Evolutionary conservation across 139 green algal species (phyloP), one percentile per base, ranked within the genome.

Genomic region (Closterium sp.): DNA sequence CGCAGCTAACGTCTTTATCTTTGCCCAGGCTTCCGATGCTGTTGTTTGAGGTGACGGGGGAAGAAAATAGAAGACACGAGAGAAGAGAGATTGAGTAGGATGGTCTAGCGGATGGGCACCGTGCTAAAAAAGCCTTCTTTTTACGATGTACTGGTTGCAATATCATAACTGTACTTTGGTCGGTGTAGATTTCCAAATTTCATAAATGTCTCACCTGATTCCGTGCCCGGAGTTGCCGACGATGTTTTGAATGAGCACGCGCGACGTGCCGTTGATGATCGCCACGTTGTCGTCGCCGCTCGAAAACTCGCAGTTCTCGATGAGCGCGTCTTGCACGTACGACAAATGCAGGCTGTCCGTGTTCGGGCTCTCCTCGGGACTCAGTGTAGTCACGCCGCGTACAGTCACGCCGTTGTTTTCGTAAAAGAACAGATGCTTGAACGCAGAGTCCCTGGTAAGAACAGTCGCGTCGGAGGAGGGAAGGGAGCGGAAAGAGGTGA

Each of bases 361-460:
- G 85, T 87, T 87, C 28, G 85, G 85, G n/a, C 85, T 87, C 28
- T 87, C 85, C 28, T 87, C 85, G 28, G 85, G 85, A 17, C 21
- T 29, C 28, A 24, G 13, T 17, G 85, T 87, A 17, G 28, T 87
- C 28, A 87, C 85, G 28, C 85, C 85, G 28, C n/a, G n/a, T 24
- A 87, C 85, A 22, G n/a, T 87, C 85, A 87, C 28, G 28, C 28
- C 85, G 22, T 30, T 87, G 28, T 32, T 31, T 27, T 87, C 85
- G 85, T 87, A 87, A 27, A 87, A 87, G n/a, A 87, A 87, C 28
- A 87, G n/a, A 24, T 87, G 85, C 85, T 87, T 87, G 85, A 87
- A 87, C 28, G 85, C n/a, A 27, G 85, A 6, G 28, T 87, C 28
- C 22, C 85, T 87, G 85, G 13, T 2, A 17, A 50, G 38, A 17